Evolutionary conservation across 192 early-diverging fungal genomes (phyloP), one percentile per base, ranked within the genome.

Genomic region (Coemansia sp.): DNA sequence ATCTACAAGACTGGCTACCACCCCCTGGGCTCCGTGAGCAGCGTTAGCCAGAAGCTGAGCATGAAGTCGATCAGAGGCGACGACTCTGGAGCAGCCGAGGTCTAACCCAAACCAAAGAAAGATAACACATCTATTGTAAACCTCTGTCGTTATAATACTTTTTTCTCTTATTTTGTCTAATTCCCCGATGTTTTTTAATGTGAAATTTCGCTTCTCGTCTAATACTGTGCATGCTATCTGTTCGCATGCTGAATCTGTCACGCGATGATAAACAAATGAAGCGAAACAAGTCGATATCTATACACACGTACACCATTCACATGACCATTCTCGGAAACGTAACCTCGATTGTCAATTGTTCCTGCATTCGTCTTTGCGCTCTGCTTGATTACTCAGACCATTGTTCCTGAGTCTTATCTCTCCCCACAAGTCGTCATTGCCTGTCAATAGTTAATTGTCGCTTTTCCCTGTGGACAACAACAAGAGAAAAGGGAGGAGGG

Each of bases 1-100:
- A 67, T 83, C 38, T 66, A 78, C 62, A 77, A 69, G 59, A 66
- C 72, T 36, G 80, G 80, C 17, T 83, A 71, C 66, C 77, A 76
- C 41, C 72, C 80, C 7, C 61, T 83, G 32, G 67, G 70, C 63
- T 54, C 57, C 17, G 36, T 74, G 14, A 54, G 62, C 70, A 18
- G 28, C 51, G 80, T 83, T 59, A 41, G 72, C 28, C 33, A 56
- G 64, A 74, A 59, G 58, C 70, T 81, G 65, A 71, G 67, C 28
- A 75, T 75, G 72, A 82, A 77, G 63, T 60, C 59, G 15, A 61
- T 60, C 35, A 59, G 48, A 2, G 60, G 69, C 58, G 74, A 77
- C 17, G 80, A 82, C 66, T 72, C 75, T 52, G 75, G 70, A n/a
- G 79, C 74, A 8, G 79, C 61, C 43, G 66, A 66, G 20, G 79